Evolutionary conservation across 129 eudicot species (phyloP), one percentile per base, ranked within the genome.

Genomic region (Flaveria sonorensis): DNA sequence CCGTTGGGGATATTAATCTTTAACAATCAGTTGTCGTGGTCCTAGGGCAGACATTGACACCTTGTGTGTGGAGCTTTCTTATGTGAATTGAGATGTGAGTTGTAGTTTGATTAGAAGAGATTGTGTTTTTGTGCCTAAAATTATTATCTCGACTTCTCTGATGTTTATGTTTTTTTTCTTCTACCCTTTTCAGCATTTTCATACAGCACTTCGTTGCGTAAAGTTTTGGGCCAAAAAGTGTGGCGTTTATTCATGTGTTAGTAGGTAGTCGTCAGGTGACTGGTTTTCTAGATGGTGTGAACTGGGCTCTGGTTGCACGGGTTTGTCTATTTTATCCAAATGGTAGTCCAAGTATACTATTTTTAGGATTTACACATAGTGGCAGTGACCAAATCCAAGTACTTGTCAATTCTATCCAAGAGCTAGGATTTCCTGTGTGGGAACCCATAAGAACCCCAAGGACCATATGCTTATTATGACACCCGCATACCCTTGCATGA

Each of bases 21-120:
- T 2, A 11, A 15, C 36, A 20, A 16, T 8, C 14, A 50, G 6
- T 16, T 36, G 16, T 55, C 94, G 89, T 83, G 94, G 97, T 45
- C 97, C 99, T 61, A 96, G 97, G 77, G 96, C 99, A 68, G 97
- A 89, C 81, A 88, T 91, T 21, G 99, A 95, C 81, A 88, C 99
- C 7, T 74, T 95, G 53, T 95, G 97, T 72, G 81, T 95, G 7
- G 98, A 93, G 45, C 98, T 97, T 18, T 88, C 93, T 20, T 93
- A 93, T 84, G 97, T 93, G 71, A 91, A 84, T 81, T 89, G 93
- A 47, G 98, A 93, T 90, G 97, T 89, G 79, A 86, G 55, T 78
- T 30, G 6, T 2, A 48, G 6, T n/a, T 65, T 68, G 1, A 28
- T 74, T 9, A 4, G 24, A 45, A 6, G 8, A 7, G 18, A 52